Evolutionary conservation across 305 asterid species (phyloP).

Genomic region (Striga hermonthica): DNA sequence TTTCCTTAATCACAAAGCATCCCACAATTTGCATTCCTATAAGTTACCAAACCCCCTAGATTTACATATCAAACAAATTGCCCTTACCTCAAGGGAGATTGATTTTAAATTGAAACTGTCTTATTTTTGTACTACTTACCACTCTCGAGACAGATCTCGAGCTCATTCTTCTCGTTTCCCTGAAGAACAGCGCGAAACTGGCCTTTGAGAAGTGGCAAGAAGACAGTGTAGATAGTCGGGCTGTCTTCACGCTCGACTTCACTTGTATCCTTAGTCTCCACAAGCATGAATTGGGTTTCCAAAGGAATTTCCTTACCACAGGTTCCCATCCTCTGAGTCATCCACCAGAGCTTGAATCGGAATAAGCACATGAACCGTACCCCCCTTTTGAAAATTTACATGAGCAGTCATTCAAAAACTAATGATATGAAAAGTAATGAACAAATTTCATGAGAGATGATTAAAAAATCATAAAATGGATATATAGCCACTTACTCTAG

Average conservation of each 20-base stretch:
- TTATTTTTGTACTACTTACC: conserved; percentile 47
- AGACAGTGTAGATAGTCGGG: conserved; percentile 73
- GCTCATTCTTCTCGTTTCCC: conserved; percentile 80
- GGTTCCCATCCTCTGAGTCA: conserved; percentile 97
- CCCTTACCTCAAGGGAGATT: too few species aligned
- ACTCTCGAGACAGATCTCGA: conserved; percentile 92
- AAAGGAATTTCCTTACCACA: conserved; percentile 87
- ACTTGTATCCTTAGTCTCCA: conserved; percentile 75
- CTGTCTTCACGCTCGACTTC: conserved; percentile 55
- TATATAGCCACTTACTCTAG: conserved; percentile 56
- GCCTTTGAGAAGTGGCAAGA: conserved; percentile 92
- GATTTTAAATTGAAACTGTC: background rate
- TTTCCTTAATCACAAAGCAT: too few species aligned
- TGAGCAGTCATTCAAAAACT: background rate
- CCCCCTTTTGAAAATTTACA: conserved; percentile 43
- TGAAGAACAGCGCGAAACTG: conserved; percentile 94
- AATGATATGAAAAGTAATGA: background rate
- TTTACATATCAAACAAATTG: too few species aligned
- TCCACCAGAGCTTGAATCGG: conserved; percentile 99
- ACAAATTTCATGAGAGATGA: background rate
- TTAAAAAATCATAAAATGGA: background rate
- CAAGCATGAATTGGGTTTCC: conserved; percentile 95
- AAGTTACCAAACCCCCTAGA: too few species aligned
- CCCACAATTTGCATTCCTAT: too few species aligned
- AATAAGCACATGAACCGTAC: conserved; percentile 89